phyloP scores from a whole-genome alignment of 345 rosid genomes.

The Arabidopsis arenosa region DNA sequence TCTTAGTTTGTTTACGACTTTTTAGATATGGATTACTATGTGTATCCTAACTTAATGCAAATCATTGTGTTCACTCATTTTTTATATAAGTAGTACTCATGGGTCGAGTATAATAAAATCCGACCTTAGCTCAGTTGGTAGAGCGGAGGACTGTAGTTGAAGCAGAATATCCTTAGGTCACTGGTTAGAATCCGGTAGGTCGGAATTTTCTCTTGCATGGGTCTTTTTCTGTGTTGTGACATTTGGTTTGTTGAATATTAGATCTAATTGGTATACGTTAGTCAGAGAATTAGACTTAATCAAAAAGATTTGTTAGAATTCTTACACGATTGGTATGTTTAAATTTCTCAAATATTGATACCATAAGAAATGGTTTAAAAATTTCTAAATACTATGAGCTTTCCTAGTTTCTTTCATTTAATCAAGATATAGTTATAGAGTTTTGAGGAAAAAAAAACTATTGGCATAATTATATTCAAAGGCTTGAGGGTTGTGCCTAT shows the following conservation, averaged over 20 bases:
- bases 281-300: too few species aligned
- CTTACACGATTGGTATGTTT: too few species aligned
- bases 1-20: too few species aligned
- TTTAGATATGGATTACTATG: too few species aligned
- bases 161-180: slow-evolving; percentile 16
- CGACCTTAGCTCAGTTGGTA: slow-evolving; percentile 97
- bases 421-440: neutral
- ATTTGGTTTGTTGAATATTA: neutral
- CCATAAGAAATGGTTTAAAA: too few species aligned
- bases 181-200: slow-evolving; percentile 45
- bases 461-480: neutral
- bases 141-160: slow-evolving; percentile 97
- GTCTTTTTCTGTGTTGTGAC: neutral
- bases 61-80: too few species aligned
- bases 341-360: too few species aligned
- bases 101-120: slow-evolving; percentile 3
- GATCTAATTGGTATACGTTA: fast-evolving
- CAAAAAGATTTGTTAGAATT: too few species aligned
- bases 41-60: neutral
- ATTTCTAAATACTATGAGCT: too few species aligned
- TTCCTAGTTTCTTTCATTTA: neutral
- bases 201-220: slow-evolving; percentile 37
- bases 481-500: neutral
- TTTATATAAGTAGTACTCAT: neutral
- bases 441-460: neutral